Base-by-base conservation (phyloP, 257 asterid species). In the Lycium barbarum region DNA sequence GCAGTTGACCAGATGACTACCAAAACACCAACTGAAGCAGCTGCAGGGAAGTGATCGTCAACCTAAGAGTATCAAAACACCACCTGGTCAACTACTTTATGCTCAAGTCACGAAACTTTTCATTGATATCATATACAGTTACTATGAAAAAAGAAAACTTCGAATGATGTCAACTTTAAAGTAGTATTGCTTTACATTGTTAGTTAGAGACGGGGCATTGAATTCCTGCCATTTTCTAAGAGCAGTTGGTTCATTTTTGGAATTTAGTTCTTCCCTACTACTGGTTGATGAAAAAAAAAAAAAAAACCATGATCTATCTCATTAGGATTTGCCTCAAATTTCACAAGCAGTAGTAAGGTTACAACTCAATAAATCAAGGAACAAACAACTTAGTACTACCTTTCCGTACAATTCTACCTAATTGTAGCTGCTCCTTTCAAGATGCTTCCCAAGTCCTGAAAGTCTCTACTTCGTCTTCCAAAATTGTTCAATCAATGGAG, bases 1-100 rank as follows among this genome's bases (percentile, higher is more conserved):
- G 99, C 99, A 17, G 99, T 97, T 38, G 99, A 97, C 88, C 96
- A 94, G 87, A 97, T 97, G 98, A 93, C 94, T 57, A 95, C 99
- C 14, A 84, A 87, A 86, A 97, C 99, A 59, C 99, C 99, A 0
- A 72, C 92, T 3, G 98, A 95, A 91, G 97, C 93, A 83, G 87
- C 86, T 78, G 71, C 84, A 3, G 89, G 79, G 79, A 88, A 89
- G 84, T 89, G 85, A 87, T 83, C 7, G n/a, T 38, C 74, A 84
- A 15, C 18, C 13, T 4, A 11, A 2, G 43, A 82, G 74, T 59
- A 22, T 63, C 76, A n/a, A 63, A 82, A 9, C 76, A 63, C 47
- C 63, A 78, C 26, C 49, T 12, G 26, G 45, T 78, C 65, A 15
- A 9, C 49, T 33, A 26, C 22, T 53, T 8, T 78, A 53, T 78